phyloP scores from a whole-genome alignment of 2,329 filamentous ascomycete species.

The Aspergillus sclerotialis region DNA sequence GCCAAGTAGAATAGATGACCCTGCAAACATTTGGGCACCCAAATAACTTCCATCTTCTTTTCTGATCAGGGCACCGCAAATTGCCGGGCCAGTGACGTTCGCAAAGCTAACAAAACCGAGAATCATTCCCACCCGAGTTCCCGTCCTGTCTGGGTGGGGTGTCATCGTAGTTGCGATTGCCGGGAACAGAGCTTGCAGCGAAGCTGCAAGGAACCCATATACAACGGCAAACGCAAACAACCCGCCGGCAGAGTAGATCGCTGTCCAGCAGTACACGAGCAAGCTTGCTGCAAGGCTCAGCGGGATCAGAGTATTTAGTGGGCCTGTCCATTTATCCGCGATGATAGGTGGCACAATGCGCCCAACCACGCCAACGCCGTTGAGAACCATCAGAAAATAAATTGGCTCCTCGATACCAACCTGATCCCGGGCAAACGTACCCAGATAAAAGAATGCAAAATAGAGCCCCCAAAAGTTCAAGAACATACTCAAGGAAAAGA shows the following conservation, averaged over 20 bases:
- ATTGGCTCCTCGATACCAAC: constrained; percentile 44
- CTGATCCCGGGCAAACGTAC: constrained; percentile 42
- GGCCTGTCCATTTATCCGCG: constrained; percentile 48
- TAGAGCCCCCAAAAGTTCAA: constrained; percentile 47
- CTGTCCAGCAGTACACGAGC: constrained; percentile 52
- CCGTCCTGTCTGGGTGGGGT: constrained; percentile 4
- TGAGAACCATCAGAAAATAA: constrained; percentile 51
- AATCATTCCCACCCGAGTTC: constrained; percentile 10
- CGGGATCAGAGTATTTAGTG: constrained; percentile 51
- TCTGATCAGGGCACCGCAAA: constrained; percentile 9
- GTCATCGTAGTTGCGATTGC: constrained; percentile 5
- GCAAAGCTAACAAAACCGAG: constrained; percentile 9
- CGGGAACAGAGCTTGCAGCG: constrained; percentile 8
- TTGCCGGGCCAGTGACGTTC: constrained; percentile 8
- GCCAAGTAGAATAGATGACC: constrained; percentile 2
- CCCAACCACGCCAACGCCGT: constrained; percentile 50
- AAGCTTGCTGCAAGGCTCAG: constrained; percentile 40
- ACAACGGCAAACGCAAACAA: constrained; percentile 40
- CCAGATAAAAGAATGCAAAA: constrained; percentile 55
- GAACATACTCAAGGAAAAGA: constrained; percentile 42
- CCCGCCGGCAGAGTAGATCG: constrained; percentile 33
- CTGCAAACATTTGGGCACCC: constrained; percentile 8
- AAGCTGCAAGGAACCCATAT: constrained; percentile 27
- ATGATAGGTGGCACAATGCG: constrained; percentile 48
- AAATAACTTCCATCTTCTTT: constrained; percentile 4